Evolutionary conservation across 345 rosid species (phyloP).

Genomic region (Eucalyptus regnans): DNA sequence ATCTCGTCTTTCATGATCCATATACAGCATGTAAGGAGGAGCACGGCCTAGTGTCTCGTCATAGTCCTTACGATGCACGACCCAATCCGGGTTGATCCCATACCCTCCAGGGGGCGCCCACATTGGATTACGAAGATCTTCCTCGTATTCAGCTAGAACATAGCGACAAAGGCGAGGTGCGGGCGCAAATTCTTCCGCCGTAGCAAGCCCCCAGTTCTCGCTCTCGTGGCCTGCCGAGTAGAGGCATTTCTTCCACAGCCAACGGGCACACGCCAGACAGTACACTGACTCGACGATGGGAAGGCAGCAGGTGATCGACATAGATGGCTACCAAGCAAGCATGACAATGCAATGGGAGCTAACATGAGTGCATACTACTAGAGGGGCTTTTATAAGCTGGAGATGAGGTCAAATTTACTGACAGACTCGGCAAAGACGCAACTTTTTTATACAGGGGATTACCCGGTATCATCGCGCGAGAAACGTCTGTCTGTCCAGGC

Average conservation of each 20-base stretch:
- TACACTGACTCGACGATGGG: conserved; percentile 85
- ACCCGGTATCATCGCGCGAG: background rate
- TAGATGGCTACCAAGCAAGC: conserved; percentile 15
- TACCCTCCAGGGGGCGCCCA: conserved; percentile 94
- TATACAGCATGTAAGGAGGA: conserved; percentile 78
- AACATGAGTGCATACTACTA: background rate
- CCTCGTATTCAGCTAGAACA: conserved; percentile 65
- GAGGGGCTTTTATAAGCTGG: background rate
- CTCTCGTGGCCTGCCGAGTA: conserved; percentile 90
- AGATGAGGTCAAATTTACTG: background rate
- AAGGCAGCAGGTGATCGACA: conserved; percentile 80
- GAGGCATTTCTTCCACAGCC: conserved; percentile 83
- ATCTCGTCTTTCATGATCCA: conserved; percentile 52
- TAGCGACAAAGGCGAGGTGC: conserved; percentile 72
- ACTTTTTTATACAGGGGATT: background rate
- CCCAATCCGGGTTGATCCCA: conserved; percentile 61
- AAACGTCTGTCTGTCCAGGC: background rate
- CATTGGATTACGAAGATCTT: conserved; percentile 57
- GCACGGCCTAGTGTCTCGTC: conserved; percentile 54
- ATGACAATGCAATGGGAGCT: background rate
- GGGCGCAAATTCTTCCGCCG: conserved; percentile 63
- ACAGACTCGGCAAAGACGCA: background rate
- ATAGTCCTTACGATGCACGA: conserved; percentile 44
- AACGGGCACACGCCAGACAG: conserved; percentile 79
- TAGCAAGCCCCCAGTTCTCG: conserved; percentile 79